Evolutionary conservation across 306 rosid genomes (phyloP).

Genomic region (Cucurbita moschata): DNA sequence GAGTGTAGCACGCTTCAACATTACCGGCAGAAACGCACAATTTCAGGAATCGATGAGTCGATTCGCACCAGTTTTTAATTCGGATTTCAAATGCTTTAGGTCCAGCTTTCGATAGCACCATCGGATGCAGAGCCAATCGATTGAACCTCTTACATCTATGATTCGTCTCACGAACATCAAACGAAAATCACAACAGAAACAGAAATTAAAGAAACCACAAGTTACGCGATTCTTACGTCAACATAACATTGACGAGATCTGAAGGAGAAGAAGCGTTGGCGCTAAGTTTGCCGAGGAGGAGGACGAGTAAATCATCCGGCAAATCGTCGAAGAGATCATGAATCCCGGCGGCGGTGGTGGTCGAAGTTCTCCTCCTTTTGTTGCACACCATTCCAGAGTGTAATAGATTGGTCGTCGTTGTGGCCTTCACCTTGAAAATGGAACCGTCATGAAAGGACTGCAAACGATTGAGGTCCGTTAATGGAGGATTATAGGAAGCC

Average conservation of each 20-base stretch:
- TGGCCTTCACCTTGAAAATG: not conserved
- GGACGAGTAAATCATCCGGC: slow-evolving; percentile 58
- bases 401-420: not conserved
- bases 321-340: slow-evolving; percentile 32
- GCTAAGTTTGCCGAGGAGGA: slow-evolving; percentile 54
- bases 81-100: slow-evolving; percentile 29
- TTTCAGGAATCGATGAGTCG: slow-evolving; percentile 45
- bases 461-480: not conserved
- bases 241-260: slow-evolving; percentile 32
- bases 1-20: slow-evolving; percentile 63
- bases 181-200: not conserved
- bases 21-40: slow-evolving; percentile 58
- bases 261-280: slow-evolving; percentile 56
- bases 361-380: not conserved
- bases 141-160: slow-evolving; percentile 62
- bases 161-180: not conserved
- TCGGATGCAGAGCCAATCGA: slow-evolving; percentile 37
- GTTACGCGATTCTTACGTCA: slow-evolving; percentile 31
- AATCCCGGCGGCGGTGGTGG: not conserved
- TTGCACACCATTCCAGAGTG: not conserved
- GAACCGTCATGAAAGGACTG: not conserved
- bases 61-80: slow-evolving; percentile 52
- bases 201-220: not conserved
- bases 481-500: not conserved
- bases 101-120: slow-evolving; percentile 48